Evolutionary conservation across 768 basidiomycete genomes (phyloP), one percentile per base, ranked within the genome.

Genomic region (Tricholoma furcatifolium): DNA sequence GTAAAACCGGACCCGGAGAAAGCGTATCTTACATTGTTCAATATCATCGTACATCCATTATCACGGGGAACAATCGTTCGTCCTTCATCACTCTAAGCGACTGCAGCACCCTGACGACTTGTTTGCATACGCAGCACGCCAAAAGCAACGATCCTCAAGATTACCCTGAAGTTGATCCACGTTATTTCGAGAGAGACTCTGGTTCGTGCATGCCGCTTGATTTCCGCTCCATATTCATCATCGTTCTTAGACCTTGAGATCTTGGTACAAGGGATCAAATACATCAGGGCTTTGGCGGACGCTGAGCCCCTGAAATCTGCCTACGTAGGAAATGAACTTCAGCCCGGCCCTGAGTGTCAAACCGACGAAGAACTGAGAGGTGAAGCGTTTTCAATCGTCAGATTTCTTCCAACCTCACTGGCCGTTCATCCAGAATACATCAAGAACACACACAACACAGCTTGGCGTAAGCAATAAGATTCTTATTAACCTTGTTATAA

Each of bases 31-130:
- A 71, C 74, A 0, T 40, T 80, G 14, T 44, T 68, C 5, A 60
- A 59, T 6, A 65, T 68, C 1, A 56, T 70, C 17, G 76, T 77
- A 50, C 75, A 81, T 45, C 69, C 69, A 1, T 71, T 79, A 55
- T 78, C 76, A 10, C 65, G 79, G 11, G 81, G 82, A 1, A 70
- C 75, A 0, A 76, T 83, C 50, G 79, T 79, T 44, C 34, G 75
- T 66, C 6, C n/a, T n/a, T 45, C 15, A 3, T 42, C 9, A 6
- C 36, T 21, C 27, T 7, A 27, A 27, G n/a, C 46, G 41, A 44
- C 31, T 15, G 38, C 40, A 10, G 41, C 38, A n/a, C 43, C 23
- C 31, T 17, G 4, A 20, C 15, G 43, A 44, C 27, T 6, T 17
- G 43, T 35, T 20, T 34, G n/a, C n/a, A n/a, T 8, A 9, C 8